Base-by-base conservation (phyloP, 306 rosid genomes). In the Trifolium pratense region DNA sequence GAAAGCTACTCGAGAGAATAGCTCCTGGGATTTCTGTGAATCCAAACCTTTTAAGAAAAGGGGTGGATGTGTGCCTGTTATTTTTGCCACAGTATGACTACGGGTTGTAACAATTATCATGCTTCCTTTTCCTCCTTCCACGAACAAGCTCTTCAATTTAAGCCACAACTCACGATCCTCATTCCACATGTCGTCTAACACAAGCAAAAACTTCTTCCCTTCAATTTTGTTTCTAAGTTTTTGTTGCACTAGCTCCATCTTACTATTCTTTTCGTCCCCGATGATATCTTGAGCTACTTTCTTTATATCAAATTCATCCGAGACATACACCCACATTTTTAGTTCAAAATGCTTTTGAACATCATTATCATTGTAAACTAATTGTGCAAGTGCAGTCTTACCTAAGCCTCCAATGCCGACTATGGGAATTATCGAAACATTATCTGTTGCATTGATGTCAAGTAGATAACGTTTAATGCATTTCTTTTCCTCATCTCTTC, bases 341-440 rank as follows among this genome's bases (percentile, higher is more conserved):
- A 42, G 67, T 16, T 66, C 74, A 77, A 82, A 85, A 60, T 70
- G 42, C 1, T 3, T 9, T 0, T 5, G 55, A 9, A 75, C 73
- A 25, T 34, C 49, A 0, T 8, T 46, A 34, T 80, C 82, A 51
- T 63, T 68, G n/a, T 46, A 72, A 2, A 79, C 77, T 3, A 78
- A 52, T 37, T 86, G 84, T 58, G 81, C 84, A 69, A 83, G 81
- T 3, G 90, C 12, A 1, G 90, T 86, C 68, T 83, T 84, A 5
- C 86, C 86, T 45, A 84, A 62, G 14, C 86, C 90, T 5, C 82
- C 87, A 64, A 86, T 16, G 7, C 90, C 86, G 23, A 68, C 82
- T 7, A 84, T 64, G 1, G 85, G 55, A 71, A 73, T 26, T 7
- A 82, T 32, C 18, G 80, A 78, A 60, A 82, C 70, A 67, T 51